phyloP scores from a whole-genome alignment of 139 green algal species.

The Coccomyxa sp. region DNA sequence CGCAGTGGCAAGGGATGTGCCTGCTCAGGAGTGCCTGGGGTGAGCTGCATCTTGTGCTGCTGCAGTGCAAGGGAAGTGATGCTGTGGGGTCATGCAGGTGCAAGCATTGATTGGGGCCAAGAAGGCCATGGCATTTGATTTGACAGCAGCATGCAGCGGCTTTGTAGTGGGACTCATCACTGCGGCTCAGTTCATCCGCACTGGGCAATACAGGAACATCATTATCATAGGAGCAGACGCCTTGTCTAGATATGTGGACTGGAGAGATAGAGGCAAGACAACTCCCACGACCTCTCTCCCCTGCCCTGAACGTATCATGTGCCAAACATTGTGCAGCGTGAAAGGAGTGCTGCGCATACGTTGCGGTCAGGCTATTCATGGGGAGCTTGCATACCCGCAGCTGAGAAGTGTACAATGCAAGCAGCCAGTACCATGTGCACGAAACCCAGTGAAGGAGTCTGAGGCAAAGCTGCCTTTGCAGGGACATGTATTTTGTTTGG shows the following conservation, averaged over 20 bases:
- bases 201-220: slow-evolving; percentile 73
- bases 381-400: too few species aligned
- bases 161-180: slow-evolving; percentile 96
- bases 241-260: slow-evolving; percentile 91
- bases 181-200: slow-evolving; percentile 76
- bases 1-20: too few species aligned
- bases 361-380: too few species aligned
- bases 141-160: slow-evolving; percentile 96
- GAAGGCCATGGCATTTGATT: slow-evolving; percentile 86
- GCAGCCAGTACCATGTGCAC: too few species aligned
- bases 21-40: too few species aligned
- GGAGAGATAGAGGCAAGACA: slow-evolving; percentile 78
- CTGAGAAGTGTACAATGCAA: too few species aligned
- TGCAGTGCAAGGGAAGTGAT: background rate
- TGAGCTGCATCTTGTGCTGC: background rate
- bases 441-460: too few species aligned
- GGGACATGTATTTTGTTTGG: slow-evolving; percentile 98
- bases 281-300: too few species aligned
- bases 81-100: slow-evolving; percentile 11
- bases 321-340: too few species aligned
- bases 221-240: slow-evolving; percentile 93
- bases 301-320: too few species aligned
- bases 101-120: slow-evolving; percentile 72
- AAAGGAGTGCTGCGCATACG: too few species aligned
- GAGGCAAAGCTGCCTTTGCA: slow-evolving; percentile 49